A percentile compares a stretch with the other conserved stretches of the same genome.
Conservation (phyloP, 495 filamentous ascomycete genomes). For the Tuber umbilicatum region DNA sequence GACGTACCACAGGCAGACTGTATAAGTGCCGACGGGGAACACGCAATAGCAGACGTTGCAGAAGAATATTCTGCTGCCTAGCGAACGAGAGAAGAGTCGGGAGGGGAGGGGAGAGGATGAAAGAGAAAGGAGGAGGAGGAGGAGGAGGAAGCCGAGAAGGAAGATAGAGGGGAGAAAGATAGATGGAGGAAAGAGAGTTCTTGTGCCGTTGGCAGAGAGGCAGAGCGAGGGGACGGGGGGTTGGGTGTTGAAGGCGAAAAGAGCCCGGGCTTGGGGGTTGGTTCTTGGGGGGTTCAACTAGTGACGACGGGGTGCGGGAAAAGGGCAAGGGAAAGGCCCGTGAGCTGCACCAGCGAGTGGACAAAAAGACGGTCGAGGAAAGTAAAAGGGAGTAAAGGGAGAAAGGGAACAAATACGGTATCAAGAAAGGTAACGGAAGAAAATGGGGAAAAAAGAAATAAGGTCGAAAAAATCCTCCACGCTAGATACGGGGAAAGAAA, state of each 20-base stretch:
- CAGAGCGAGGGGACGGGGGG: slow-evolving; percentile 37
- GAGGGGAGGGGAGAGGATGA: background rate
- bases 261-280: slow-evolving; percentile 36
- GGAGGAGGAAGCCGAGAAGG: background rate
- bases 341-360: slow-evolving; percentile 36
- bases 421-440: slow-evolving; percentile 24
- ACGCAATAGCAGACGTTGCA: background rate
- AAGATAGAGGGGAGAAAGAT: slow-evolving; percentile 32
- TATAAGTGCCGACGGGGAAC: background rate
- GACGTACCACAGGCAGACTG: background rate
- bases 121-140: background rate
- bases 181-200: slow-evolving; percentile 34
- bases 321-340: slow-evolving; percentile 38
- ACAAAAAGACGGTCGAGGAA: slow-evolving; percentile 7
- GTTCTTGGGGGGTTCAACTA: slow-evolving; percentile 35
- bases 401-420: slow-evolving; percentile 21
- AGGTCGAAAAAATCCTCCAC: background rate
- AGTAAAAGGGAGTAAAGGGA: slow-evolving; percentile 23
- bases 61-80: background rate
- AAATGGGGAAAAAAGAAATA: slow-evolving; percentile 15
- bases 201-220: slow-evolving; percentile 33
- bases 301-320: slow-evolving; percentile 44
- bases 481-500: background rate
- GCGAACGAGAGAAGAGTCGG: slow-evolving; percentile 1
- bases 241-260: slow-evolving; percentile 37